phyloP scores from a whole-genome alignment of 2,329 filamentous ascomycete species.

The Chrysosphaeria jannelii region DNA sequence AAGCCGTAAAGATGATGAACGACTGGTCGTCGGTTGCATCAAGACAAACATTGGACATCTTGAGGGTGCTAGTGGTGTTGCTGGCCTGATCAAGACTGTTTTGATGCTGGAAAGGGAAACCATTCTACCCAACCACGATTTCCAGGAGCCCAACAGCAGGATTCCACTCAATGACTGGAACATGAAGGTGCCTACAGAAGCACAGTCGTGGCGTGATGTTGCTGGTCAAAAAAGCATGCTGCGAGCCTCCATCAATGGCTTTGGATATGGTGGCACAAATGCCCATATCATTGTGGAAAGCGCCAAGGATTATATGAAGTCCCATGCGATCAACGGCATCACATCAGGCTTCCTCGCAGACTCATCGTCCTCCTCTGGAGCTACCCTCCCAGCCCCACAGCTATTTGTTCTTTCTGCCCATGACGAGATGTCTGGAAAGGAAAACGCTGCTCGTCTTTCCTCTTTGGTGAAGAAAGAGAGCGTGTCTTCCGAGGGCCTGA shows the following conservation, averaged over 20 bases:
- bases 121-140: conserved; percentile 14
- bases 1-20: background rate
- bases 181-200: conserved; percentile 9
- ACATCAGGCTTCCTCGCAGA: no score
- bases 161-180: conserved; percentile 10
- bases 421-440: conserved; percentile 9
- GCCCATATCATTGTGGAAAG: conserved; percentile 14
- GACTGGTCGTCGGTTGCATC: conserved; percentile 12
- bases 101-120: conserved; percentile 11
- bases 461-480: conserved; percentile 1
- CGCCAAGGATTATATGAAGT: conserved; percentile 2
- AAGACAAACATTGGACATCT: conserved; percentile 18
- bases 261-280: conserved; percentile 16
- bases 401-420: conserved; percentile 12
- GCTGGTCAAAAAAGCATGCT: no score
- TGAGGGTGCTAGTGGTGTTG: conserved; percentile 18
- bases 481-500: background rate
- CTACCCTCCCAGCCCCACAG: conserved; percentile 6
- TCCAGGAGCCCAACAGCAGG: conserved; percentile 11
- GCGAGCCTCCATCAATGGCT: conserved; percentile 15
- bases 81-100: conserved; percentile 15
- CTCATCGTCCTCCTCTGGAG: no score
- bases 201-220: conserved; percentile 10
- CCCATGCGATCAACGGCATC: no score
- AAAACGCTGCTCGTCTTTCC: conserved; percentile 6